Evolutionary conservation across 805 yeast species (phyloP).

Genomic region (Pichia thaimueangensis): DNA sequence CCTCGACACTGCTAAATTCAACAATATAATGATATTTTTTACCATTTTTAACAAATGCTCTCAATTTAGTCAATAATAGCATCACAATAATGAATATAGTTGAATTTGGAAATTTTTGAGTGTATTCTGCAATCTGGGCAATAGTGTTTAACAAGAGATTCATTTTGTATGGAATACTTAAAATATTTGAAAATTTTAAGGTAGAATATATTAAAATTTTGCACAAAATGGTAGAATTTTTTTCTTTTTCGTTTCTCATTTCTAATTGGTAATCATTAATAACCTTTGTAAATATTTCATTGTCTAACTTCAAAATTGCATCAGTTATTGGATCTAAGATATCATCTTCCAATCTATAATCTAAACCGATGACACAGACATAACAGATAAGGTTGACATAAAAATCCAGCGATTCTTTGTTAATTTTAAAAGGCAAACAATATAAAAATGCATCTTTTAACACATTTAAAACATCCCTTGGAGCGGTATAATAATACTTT

Average conservation of each 20-base stretch:
- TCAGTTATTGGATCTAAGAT: constrained; percentile 6
- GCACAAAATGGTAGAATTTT: constrained; percentile 1
- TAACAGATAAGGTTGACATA: constrained; percentile 18
- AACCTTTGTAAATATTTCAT: constrained; percentile 3
- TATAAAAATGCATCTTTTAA: constrained; percentile 17
- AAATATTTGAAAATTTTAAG: background rate
- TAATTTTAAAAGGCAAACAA: constrained; percentile 16
- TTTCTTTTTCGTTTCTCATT: background rate
- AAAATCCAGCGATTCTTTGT: constrained; percentile 10
- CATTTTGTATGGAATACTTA: background rate
- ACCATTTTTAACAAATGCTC: background rate
- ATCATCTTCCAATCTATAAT: constrained; percentile 9
- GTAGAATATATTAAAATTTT: constrained; percentile 4
- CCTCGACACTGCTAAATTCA: background rate
- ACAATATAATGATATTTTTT: background rate
- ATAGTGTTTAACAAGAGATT: constrained; percentile 1
- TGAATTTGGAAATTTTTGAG: background rate
- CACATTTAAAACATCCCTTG: constrained; percentile 18
- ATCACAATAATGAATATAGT: constrained; percentile 4
- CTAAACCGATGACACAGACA: constrained; percentile 12
- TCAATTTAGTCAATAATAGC: constrained; percentile 4
- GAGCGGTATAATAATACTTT: constrained; percentile 33
- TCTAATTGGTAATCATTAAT: constrained; percentile 4
- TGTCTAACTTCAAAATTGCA: constrained; percentile 8
- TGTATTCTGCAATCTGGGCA: background rate